Base-by-base conservation (phyloP, 192 early-diverging fungal genomes). In the Phlyctochytrium arcticum region DNA sequence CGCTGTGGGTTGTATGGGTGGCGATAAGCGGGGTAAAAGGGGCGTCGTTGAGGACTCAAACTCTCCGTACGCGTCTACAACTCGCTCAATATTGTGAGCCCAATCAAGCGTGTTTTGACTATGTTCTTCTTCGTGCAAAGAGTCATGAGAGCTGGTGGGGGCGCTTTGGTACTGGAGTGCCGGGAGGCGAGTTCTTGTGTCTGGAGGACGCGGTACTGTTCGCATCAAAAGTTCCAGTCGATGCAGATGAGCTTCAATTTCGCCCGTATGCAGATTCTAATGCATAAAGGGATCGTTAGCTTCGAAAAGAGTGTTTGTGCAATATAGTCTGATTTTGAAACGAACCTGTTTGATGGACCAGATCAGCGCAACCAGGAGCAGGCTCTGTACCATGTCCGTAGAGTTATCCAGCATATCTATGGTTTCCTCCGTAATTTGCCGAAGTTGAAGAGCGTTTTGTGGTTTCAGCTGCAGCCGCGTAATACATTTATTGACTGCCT, bases 301-400 rank as follows among this genome's bases (percentile, higher is more conserved):
- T 10, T n/a, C n/a, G n/a, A n/a, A 53, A 53, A 17, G 15, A 9
- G 15, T 5, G 3, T 27, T 19, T 17, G 6, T 29, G 30, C 3
- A 30, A 19, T 53, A 12, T 24, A 15, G 35, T 57, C 15, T 36
- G 19, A 36, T 42, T 32, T 10, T n/a, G 4, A n/a, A 15, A n/a
- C 56, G 17, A 17, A 57, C 56, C 56, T 57, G 56, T 33, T 29
- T 23, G 17, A 57, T 36, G 6, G 36, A 37, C 35, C 56, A 31
- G 10, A 37, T 26, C 29, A 57, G 12, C 15, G 36, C 36, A 10
- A 17, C 36, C 35, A 6, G 35, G 4, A 29, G 17, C 6, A 57
- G 29, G 26, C 12, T 26, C 32, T 57, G 56, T 17, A 57, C 17
- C 4, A 12, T 39, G 35, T n/a, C 35, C 4, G 29, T 31, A 12